Evolutionary conservation across 176 grass and related monocot genomes (phyloP), one percentile per base, ranked within the genome.

Genomic region (Oryza rufipogon): DNA sequence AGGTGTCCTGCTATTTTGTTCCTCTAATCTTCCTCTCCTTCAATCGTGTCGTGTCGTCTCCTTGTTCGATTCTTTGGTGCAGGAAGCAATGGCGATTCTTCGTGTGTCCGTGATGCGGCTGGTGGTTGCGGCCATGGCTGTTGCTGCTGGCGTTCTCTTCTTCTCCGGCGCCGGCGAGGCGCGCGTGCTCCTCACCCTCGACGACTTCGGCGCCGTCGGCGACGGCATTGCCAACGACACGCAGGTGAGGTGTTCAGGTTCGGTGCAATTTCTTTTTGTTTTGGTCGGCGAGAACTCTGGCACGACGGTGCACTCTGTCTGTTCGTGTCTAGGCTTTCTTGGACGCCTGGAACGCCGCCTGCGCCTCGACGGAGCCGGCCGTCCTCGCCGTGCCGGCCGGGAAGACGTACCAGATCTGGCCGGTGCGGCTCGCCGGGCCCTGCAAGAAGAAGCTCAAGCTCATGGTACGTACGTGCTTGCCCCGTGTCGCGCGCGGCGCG

Each of bases 381-480:
- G 84, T 83, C 19, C 75, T 98, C 45, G 47, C 84, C 17, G 78
- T 95, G 86, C 91, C 89, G 8, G 69, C 69, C 42, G 89, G 83
- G 70, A 93, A 90, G 76, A 46, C 65, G 0, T 98, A 93, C 84
- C 76, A 41, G 85, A 87, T 98, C 73, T 70, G 73, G 73, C 91
- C 90, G 14, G 42, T 88, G 54, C 73, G 76, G 54, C 84, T 98
- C 54, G 48, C 17, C 28, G 95, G 95, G n/a, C 89, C 92, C 46
- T 98, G 95, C 90, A 93, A 61, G 46, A 87, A 72, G 77, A 91
- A 85, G 71, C 83, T 95, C 74, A 91, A 86, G 68, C 23, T 98
- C 65, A 52, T 90, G 92, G 95, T 95, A 91, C 64, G 66, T 16
- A 1, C 32, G 8, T 36, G 34, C 34, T 7, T 5, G 10, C 16